Base-by-base conservation (phyloP, 2,329 filamentous ascomycete genomes). In the Cryoendolithus antarcticus region DNA sequence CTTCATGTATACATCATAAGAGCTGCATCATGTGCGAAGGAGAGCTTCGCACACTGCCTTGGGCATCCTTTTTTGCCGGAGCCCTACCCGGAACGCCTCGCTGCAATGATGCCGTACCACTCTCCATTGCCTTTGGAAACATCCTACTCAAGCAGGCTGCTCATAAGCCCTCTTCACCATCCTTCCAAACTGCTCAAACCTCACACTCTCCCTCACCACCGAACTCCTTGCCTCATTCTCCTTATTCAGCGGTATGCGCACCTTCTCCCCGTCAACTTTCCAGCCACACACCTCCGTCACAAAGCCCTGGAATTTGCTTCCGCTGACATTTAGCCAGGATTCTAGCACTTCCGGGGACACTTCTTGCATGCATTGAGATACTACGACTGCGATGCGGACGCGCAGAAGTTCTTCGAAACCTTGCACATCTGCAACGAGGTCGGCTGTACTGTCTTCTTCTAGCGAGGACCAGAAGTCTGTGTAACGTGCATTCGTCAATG, bases 201-300 rank as follows among this genome's bases (percentile, higher is more conserved):
- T 86, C 57, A 98, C 91, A 49, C 91, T 88, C 71, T 98, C 91
- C 54, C 88, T 77, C 56, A 95, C 93, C 62, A 95, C 83, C 31
- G 86, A 82, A 63, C 91, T 91, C 71, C 93, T 86, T 33, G 86
- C 91, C 75, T 96, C 89, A 62, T 95, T 95, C 66, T 98, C 91
- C 58, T 91, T 84, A 69, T 98, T 98, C 56, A 80, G 70, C 40
- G 91, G 91, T 41, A 98, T 75, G 61, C 76, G 75, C 47, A 95
- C 79, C 45, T 56, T 64, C 30, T 60, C 58, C 24, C 70, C 76
- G 44, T 85, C 81, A 32, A 95, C 72, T 53, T 74, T 75, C 86
- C 89, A 98, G 48, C 82, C 85, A 57, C 82, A 91, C 9, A 70
- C 63, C 35, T 63, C 66, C 40, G 60, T 61, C 10, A 70, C 63